Base-by-base conservation (phyloP, 495 filamentous ascomycete genomes). In the Xylaria curta region DNA sequence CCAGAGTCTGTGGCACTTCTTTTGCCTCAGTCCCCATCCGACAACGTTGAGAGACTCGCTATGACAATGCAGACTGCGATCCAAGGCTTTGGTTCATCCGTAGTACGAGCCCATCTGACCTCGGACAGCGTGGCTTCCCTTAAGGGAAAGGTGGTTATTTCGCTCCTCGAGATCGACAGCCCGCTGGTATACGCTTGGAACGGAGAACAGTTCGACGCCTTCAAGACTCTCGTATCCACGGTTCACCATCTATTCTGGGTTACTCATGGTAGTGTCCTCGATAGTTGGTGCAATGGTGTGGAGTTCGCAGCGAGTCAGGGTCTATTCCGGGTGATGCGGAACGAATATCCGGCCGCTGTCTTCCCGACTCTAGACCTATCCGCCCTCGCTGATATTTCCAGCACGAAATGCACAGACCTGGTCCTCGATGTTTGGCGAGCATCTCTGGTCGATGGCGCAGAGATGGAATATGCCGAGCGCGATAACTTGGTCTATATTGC, bases 291-390 rank as follows among this genome's bases (percentile, higher is more conserved):
- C 10, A 56, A 56, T 31, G 24, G 53, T 17, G 26, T 56, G 1
- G 53, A 56, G 24, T 56, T 56, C 26, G 53, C 53, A 31, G 28
- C 53, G 10, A 56, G 53, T 31, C 53, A 56, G 53, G 53, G 66
- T 10, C 53, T 69, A 12, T 53, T 69, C 21, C 66, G 66, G 21
- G 66, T 69, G 19, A 38, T 69, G 38, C 66, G 66, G 2, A 69
- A 69, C 28, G 66, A 69, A 60, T 69, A 69, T 33, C 66, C 66
- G 17, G 33, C 42, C 51, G 31, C 56, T 15, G 4, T 24, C 8
- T 42, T 69, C 9, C 33, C 54, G 7, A 38, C 56, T 47, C 66
- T 69, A 12, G 66, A 69, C 53, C n/a, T 69, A 19, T 21, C 66
- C 33, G 10, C 66, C 7, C 13, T 33, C 21, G 33, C 51, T 12